Percentiles rank a stretch among this genome's conserved stretches.
These are phyloP conservation scores for Pseudogymnoascus destructans DNA, from an alignment of 2,329 filamentous ascomycete species.

Conservation along the genomic window DNA sequence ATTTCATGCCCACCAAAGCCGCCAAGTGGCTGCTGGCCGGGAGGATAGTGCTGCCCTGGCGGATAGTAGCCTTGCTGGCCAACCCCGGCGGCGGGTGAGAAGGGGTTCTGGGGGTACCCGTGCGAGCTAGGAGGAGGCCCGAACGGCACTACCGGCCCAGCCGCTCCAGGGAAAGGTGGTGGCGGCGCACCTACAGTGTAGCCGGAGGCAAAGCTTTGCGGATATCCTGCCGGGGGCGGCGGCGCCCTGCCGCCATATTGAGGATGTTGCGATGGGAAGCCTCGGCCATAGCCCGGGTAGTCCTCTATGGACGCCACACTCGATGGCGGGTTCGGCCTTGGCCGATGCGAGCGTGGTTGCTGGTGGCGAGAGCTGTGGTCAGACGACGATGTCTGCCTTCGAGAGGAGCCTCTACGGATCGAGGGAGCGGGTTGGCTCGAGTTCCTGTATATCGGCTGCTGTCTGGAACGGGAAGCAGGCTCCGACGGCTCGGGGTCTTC, in stretches of 20 bases:
- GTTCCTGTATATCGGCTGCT: slow-evolving; percentile 20
- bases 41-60: slow-evolving; percentile 23
- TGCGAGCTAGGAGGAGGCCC: slow-evolving; percentile 18
- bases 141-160: slow-evolving; percentile 24
- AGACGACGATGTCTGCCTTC: slow-evolving; percentile 24
- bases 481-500: slow-evolving; percentile 44
- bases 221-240: slow-evolving; percentile 19
- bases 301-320: slow-evolving; percentile 54
- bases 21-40: slow-evolving; percentile 13
- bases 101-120: slow-evolving; percentile 21
- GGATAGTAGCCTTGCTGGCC: neutral
- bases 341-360: slow-evolving; percentile 30
- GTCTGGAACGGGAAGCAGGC: slow-evolving; percentile 37
- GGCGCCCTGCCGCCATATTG: slow-evolving; percentile 20
- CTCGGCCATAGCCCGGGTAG: slow-evolving; percentile 36
- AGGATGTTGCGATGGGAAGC: slow-evolving; percentile 24
- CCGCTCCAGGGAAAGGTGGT: slow-evolving; percentile 21
- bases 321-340: slow-evolving; percentile 40
- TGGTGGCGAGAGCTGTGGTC: slow-evolving; percentile 26
- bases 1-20: slow-evolving; percentile 18
- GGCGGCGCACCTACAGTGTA: slow-evolving; percentile 16
- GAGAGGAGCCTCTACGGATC: slow-evolving; percentile 30
- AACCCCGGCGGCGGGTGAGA: slow-evolving; percentile 19
- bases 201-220: slow-evolving; percentile 21
- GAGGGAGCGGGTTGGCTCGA: slow-evolving; percentile 21